These are phyloP conservation scores for Colletotrichum cordylinicola DNA, from an alignment of 2,329 filamentous ascomycete genomes.

Conservation along the genomic window DNA sequence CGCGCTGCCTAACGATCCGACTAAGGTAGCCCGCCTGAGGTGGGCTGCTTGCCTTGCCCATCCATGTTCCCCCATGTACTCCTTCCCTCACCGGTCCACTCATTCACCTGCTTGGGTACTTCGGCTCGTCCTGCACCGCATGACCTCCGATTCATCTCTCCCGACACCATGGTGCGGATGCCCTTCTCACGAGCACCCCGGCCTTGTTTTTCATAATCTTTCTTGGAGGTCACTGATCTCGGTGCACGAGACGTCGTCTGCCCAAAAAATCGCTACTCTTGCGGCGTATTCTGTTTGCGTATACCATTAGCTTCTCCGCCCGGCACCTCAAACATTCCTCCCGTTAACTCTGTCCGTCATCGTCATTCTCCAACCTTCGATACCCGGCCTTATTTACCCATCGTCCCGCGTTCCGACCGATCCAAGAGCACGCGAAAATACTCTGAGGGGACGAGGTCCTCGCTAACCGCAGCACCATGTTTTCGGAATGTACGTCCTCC, in stretches of 20 bases:
- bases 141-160: constrained; percentile 19
- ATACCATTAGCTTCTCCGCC: constrained; percentile 7
- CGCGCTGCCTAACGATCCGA: constrained; percentile 14
- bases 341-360: constrained; percentile 12
- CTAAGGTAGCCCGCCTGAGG: background rate
- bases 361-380: constrained; percentile 2
- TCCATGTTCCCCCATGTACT: background rate
- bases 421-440: background rate
- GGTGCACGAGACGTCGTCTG: background rate
- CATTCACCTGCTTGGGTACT: constrained; percentile 4
- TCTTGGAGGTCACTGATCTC: background rate
- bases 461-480: constrained; percentile 36
- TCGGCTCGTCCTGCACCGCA: constrained; percentile 17
- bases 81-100: constrained; percentile 6
- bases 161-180: constrained; percentile 9
- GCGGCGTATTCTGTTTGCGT: constrained; percentile 15
- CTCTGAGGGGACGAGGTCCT: constrained; percentile 22
- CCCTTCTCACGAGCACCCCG: constrained; percentile 20
- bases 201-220: background rate
- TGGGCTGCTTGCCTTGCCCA: background rate
- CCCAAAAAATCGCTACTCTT: background rate
- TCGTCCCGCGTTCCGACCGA: constrained; percentile 3
- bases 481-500: constrained; percentile 80
- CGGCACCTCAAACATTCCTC: constrained; percentile 15
- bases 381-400: constrained; percentile 10